Evolutionary conservation across 2,329 filamentous ascomycete species (phyloP).

Genomic region (Anisogramma anomala): DNA sequence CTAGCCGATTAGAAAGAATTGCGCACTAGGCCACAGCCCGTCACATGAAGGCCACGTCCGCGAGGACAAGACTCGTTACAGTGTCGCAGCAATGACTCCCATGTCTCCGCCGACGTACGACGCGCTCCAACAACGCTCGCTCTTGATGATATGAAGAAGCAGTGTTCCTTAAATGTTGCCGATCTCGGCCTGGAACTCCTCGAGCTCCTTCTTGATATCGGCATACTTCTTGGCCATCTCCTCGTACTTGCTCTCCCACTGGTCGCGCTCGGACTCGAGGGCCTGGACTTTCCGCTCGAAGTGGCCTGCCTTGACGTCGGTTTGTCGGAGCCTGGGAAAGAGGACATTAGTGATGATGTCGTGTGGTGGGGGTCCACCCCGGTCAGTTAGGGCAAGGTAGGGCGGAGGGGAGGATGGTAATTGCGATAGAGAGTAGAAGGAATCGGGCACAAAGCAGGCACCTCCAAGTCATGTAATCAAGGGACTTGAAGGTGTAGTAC

Average conservation of each 20-base stretch:
- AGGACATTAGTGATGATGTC: conserved; percentile 12
- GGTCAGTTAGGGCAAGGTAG: background rate
- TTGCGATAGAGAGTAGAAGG: conserved; percentile 4
- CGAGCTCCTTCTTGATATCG: conserved; percentile 74
- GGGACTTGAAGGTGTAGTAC: conserved; percentile 15
- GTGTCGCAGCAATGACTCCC: conserved; percentile 5
- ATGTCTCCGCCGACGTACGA: background rate
- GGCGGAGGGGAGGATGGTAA: background rate
- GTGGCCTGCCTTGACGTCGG: conserved; percentile 97
- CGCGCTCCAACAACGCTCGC: background rate
- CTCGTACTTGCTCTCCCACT: conserved; percentile 97
- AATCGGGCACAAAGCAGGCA: conserved; percentile 14
- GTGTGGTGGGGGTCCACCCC: background rate
- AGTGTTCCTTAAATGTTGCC: conserved; percentile 63
- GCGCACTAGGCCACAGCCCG: conserved; percentile 2
- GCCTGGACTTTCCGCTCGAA: conserved; percentile 99
- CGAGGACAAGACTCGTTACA: conserved; percentile 9
- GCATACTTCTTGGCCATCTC: conserved; percentile 89
- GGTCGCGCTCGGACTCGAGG: conserved; percentile 79
- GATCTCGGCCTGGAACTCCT: conserved; percentile 84
- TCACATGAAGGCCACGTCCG: background rate
- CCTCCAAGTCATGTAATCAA: conserved; percentile 15
- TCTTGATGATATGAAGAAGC: background rate
- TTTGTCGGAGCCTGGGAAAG: conserved; percentile 73
- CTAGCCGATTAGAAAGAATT: background rate